Base-by-base conservation (phyloP, 306 rosid species). In the Corylus heterophylla region DNA sequence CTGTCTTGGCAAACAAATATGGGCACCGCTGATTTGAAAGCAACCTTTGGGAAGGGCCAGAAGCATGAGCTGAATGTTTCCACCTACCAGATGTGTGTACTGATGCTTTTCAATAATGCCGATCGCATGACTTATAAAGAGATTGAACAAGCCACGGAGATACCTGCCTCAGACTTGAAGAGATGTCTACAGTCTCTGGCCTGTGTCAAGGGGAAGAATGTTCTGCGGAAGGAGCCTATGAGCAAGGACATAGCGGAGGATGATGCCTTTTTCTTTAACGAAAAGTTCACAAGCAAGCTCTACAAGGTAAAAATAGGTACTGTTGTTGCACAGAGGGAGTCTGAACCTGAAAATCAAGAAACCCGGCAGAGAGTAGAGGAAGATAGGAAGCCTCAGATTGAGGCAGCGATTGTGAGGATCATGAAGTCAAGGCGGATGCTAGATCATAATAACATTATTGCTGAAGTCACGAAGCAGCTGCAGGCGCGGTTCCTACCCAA, bases 181-280 rank as follows among this genome's bases (percentile, higher is more conserved):
- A 88, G 91, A 74, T 88, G 91, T 85, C 91, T 88, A 62, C 91
- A 88, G 74, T 88, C 91, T 73, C 73, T 88, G 67, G 89, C 89
- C 35, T 85, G 85, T 50, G 91, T 83, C 63, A 85, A 83, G 74
- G 91, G 89, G 73, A 88, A 83, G 78, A 88, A 85, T 63, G 91
- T 88, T 73, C 83, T 88, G 67, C 84, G 86, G 18, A 88, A 85
- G 67, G 91, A 85, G 74, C 91, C 91, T 42, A 88, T 88, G 89
- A 83, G 91, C 83, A 88, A 85, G 86, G 91, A 88, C 81, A 81
- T 88, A 75, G 82, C 83, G 10, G 91, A 88, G 78, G 89, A 83
- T 50, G 91, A 88, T 81, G 47, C 73, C 10, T 83, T 85, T 75
- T 81, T 81, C 59, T 81, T 88, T 74, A 88, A 88, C 70, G 87